Percentiles rank a stretch among this genome's conserved stretches.
Conservation (phyloP, 2,329 filamentous ascomycete genomes). For the Stagonosporopsis tanaceti region DNA sequence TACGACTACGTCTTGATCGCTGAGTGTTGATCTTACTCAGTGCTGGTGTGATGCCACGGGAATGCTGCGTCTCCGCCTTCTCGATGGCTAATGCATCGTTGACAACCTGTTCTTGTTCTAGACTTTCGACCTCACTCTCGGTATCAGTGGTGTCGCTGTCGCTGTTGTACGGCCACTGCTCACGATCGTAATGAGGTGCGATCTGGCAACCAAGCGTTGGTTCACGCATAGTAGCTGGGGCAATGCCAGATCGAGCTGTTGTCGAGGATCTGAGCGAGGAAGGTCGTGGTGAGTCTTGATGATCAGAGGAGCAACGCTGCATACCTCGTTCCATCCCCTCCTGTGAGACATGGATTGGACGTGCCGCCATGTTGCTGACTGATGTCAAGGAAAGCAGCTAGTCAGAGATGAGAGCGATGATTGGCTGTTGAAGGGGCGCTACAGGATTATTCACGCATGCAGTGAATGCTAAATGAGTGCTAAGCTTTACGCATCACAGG, state of each 20-base stretch:
- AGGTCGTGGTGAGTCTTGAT: not conserved
- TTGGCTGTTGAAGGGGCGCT: not conserved
- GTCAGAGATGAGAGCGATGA: not conserved
- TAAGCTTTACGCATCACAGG: slow-evolving; percentile 18
- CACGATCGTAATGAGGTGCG: slow-evolving; percentile 34
- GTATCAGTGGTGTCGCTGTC: slow-evolving; percentile 20
- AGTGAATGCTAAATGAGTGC: slow-evolving; percentile 15
- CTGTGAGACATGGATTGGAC: not conserved
- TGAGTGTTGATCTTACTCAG: slow-evolving; percentile 20
- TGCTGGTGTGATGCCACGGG: slow-evolving; percentile 9
- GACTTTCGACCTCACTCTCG: slow-evolving; percentile 17
- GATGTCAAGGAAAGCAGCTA: slow-evolving; percentile 11
- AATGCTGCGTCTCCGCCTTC: slow-evolving; percentile 33
- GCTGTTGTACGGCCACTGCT: slow-evolving; percentile 23
- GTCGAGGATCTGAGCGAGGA: slow-evolving; percentile 1
- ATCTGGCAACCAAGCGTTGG: slow-evolving; percentile 39
- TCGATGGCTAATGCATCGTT: slow-evolving; percentile 24
- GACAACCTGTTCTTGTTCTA: slow-evolving; percentile 1
- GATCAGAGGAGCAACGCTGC: not conserved
- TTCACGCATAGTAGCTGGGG: slow-evolving; percentile 22
- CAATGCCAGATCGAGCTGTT: not conserved
- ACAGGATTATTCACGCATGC: slow-evolving; percentile 6
- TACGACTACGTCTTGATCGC: slow-evolving; percentile 32
- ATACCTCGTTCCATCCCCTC: not conserved
- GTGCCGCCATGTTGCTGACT: slow-evolving; percentile 15